These are phyloP conservation scores for Candida patagonica DNA, from an alignment of 805 yeast genomes.

Conservation along the genomic window DNA sequence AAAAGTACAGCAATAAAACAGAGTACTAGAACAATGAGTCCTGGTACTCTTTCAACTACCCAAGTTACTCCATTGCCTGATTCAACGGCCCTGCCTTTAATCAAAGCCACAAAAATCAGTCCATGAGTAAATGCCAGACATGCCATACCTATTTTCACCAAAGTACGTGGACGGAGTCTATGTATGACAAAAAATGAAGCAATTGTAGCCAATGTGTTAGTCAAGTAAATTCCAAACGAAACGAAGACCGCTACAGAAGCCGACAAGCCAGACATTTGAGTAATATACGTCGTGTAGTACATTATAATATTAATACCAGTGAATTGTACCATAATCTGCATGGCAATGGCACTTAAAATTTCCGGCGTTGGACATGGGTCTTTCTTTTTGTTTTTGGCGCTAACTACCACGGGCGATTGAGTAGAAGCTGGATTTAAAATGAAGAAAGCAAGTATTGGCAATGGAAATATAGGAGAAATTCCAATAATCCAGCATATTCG, in stretches of 20 bases:
- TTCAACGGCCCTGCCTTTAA: conserved; percentile 3
- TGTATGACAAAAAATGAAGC: no score
- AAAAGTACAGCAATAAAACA: conserved; percentile 9
- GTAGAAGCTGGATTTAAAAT: no score
- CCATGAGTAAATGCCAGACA: conserved; percentile 1
- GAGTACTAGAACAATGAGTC: conserved; percentile 6
- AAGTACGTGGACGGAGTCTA: no score
- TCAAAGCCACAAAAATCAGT: neutral
- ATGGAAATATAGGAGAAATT: neutral
- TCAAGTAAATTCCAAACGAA: neutral
- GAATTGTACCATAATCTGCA: conserved; percentile 10
- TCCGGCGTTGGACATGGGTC: no score
- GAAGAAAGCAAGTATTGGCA: neutral
- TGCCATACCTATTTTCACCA: no score
- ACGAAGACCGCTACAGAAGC: neutral
- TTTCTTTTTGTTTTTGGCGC: no score
- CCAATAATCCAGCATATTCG: conserved; percentile 3
- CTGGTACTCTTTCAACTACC: conserved; percentile 1
- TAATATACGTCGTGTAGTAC: neutral
- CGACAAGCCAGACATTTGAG: neutral
- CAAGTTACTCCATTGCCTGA: neutral
- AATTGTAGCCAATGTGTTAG: no score
- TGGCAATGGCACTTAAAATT: conserved; percentile 3
- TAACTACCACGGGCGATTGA: no score
- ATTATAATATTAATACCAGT: conserved; percentile 12